Evolutionary conservation across 176 grass and related monocot species (phyloP).

Genomic region (Avena atlantica): DNA sequence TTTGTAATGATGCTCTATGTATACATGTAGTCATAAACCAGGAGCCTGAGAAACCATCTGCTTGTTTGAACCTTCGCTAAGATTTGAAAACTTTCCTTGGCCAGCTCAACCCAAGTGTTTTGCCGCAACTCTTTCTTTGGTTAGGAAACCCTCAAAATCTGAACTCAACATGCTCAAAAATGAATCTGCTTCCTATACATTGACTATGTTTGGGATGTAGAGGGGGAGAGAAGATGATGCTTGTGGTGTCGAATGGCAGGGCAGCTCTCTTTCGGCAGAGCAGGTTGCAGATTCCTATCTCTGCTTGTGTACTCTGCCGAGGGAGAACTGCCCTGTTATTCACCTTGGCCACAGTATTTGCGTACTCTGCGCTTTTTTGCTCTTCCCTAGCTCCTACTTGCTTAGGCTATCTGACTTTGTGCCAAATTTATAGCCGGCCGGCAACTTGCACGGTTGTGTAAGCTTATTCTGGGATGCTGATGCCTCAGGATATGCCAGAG

Average conservation of each 20-base stretch:
- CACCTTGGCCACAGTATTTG: neutral
- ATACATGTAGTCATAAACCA: too few relatives aligned
- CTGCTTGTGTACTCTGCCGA: slow-evolving; percentile 1
- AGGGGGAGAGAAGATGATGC: neutral
- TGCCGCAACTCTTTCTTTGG: too few relatives aligned
- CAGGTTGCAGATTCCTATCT: neutral
- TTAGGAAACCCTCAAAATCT: too few relatives aligned
- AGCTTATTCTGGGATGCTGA: neutral
- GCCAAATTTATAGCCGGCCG: neutral
- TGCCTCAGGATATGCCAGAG: slow-evolving; percentile 3
- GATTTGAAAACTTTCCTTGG: too few relatives aligned
- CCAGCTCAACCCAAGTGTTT: too few relatives aligned
- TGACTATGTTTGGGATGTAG: neutral
- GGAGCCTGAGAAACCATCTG: too few relatives aligned
- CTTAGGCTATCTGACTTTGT: neutral
- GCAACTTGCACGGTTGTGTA: neutral
- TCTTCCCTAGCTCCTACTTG: neutral
- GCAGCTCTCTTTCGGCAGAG: neutral
- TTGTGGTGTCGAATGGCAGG: neutral
- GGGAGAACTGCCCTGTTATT: slow-evolving; percentile 2
- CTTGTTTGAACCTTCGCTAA: too few relatives aligned
- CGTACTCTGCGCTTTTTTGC: neutral
- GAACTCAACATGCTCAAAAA: too few relatives aligned
- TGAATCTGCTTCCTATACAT: neutral
- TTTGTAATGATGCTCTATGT: too few relatives aligned